phyloP scores from a whole-genome alignment of 2,329 filamentous ascomycete genomes.

The Colletotrichum horii region DNA sequence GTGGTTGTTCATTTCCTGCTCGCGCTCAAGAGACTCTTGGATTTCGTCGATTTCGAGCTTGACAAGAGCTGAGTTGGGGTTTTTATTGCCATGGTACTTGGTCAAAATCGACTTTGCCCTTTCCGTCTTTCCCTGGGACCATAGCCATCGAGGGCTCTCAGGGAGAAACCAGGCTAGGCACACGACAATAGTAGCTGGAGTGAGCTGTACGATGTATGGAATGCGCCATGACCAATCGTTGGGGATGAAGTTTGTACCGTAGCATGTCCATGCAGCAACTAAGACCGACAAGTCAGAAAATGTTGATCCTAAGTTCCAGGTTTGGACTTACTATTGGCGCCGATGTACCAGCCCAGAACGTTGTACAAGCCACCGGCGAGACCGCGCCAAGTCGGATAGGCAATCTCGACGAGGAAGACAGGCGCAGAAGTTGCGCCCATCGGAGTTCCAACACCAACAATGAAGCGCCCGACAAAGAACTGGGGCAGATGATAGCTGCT shows the following conservation, averaged over 20 bases:
- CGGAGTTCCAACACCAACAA: slow-evolving; percentile 18
- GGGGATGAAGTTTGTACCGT: slow-evolving; percentile 46
- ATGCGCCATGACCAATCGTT: slow-evolving; percentile 55
- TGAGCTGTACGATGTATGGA: slow-evolving; percentile 48
- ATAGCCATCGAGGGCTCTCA: slow-evolving; percentile 50
- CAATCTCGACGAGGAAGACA: slow-evolving; percentile 23
- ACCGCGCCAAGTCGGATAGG: slow-evolving; percentile 25
- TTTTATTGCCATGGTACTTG: slow-evolving; percentile 47
- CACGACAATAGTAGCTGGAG: slow-evolving; percentile 47
- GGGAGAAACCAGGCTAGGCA: slow-evolving; percentile 51
- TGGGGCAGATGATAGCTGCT: slow-evolving; percentile 20
- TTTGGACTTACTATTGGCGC: slow-evolving; percentile 19
- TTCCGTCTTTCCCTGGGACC: slow-evolving; percentile 34
- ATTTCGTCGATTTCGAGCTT: slow-evolving; percentile 51
- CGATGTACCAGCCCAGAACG: slow-evolving; percentile 24
- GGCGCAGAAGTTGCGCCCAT: slow-evolving; percentile 23
- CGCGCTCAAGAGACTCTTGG: slow-evolving; percentile 48
- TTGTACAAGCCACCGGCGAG: slow-evolving; percentile 24
- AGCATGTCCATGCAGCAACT: slow-evolving; percentile 49
- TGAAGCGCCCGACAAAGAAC: slow-evolving; percentile 23
- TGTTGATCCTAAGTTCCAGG: rapidly evolving
- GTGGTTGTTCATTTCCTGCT: slow-evolving; percentile 38
- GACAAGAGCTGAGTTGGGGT: slow-evolving; percentile 35
- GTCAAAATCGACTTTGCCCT: slow-evolving; percentile 34
- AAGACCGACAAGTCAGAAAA: rapidly evolving